These are phyloP conservation scores for Nephelium lappaceum DNA, from an alignment of 345 rosid genomes.

Conservation along the genomic window DNA sequence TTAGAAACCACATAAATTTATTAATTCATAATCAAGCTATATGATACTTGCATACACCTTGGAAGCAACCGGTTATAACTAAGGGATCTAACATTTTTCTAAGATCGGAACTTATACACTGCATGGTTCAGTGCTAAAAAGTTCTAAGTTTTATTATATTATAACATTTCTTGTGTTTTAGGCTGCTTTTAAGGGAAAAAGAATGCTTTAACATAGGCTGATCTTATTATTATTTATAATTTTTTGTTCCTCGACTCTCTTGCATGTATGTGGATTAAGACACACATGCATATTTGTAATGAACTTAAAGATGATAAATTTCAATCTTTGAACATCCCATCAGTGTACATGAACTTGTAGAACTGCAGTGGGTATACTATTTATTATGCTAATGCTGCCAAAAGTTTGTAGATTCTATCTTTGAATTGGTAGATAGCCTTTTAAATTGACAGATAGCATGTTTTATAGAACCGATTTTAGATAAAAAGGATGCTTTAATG, in stretches of 20 bases:
- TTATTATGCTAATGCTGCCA: neutral
- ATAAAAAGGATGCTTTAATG: neutral
- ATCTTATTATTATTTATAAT: neutral
- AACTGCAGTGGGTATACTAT: neutral
- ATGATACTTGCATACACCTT: neutral
- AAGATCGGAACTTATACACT: neutral
- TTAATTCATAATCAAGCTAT: neutral
- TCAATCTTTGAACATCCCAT: neutral
- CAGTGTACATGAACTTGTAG: constrained; percentile 1
- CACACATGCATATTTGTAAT: neutral
- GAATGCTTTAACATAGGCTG: neutral
- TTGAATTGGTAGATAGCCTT: neutral
- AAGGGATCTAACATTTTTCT: neutral
- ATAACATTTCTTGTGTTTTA: neutral
- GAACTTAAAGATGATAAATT: neutral
- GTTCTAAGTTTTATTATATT: neutral
- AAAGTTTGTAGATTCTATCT: neutral
- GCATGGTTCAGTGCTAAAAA: neutral
- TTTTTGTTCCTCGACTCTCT: neutral
- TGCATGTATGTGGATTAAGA: neutral
- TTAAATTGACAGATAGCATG: no score
- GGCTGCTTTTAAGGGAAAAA: neutral
- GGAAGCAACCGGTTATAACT: neutral
- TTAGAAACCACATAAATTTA: neutral
- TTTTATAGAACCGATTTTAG: no score